Percentiles rank a stretch among this genome's conserved stretches.
phyloP scores from a whole-genome alignment of 768 basidiomycete genomes.

The Pleurotus giganteus region DNA sequence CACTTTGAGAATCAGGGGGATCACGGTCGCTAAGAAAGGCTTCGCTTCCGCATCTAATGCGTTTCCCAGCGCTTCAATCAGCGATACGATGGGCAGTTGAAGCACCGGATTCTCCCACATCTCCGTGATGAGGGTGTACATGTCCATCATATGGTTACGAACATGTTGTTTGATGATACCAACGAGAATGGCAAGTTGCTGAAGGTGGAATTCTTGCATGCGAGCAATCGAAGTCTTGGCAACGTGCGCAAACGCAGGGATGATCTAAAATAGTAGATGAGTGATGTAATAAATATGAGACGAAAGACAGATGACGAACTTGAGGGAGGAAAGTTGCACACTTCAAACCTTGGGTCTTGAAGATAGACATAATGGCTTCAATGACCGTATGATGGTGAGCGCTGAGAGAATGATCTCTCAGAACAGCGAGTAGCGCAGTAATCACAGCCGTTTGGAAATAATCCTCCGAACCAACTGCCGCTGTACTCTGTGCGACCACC shows the following conservation, averaged over 20 bases:
- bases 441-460: conserved; percentile 98
- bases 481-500: conserved; percentile 53
- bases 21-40: conserved; percentile 86
- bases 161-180: conserved; percentile 97
- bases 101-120: conserved; percentile 85
- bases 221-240: conserved; percentile 80
- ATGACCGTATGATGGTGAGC: conserved; percentile 91
- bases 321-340: conserved; percentile 95
- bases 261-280: conserved; percentile 54
- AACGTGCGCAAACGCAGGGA: conserved; percentile 91
- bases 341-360: conserved; percentile 96
- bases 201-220: conserved; percentile 89
- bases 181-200: conserved; percentile 93
- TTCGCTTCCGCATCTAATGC: conserved; percentile 97
- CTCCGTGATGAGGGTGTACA: conserved; percentile 84
- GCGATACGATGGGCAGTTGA: conserved; percentile 87
- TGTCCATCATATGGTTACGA: conserved; percentile 83
- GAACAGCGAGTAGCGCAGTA: conserved; percentile 77
- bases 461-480: conserved; percentile 76
- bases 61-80: conserved; percentile 90
- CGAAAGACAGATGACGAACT: conserved; percentile 37
- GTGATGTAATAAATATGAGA: background rate
- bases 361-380: conserved; percentile 98
- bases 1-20: conserved; percentile 86
- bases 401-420: conserved; percentile 86